phyloP scores from a whole-genome alignment of 768 basidiomycete genomes.

The Cytidiella melzeri region DNA sequence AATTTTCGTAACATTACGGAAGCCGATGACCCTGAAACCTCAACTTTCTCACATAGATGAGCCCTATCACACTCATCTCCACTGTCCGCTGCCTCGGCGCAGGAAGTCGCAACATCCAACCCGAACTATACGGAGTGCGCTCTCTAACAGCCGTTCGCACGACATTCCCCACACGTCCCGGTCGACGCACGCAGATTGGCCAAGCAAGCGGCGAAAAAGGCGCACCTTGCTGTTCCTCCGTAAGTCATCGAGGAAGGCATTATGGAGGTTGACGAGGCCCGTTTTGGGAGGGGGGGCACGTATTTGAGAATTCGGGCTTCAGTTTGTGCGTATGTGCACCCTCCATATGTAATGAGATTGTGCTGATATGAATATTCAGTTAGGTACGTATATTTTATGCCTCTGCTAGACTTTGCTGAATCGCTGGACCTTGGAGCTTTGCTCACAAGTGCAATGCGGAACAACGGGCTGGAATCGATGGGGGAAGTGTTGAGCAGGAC shows the following conservation, averaged over 20 bases:
- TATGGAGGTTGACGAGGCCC: constrained; percentile 34
- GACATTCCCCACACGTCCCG: constrained; percentile 38
- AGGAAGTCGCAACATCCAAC: too few species aligned
- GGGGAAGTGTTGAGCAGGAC: too few species aligned
- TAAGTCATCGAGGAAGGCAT: constrained; percentile 6
- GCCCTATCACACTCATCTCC: constrained; percentile 22
- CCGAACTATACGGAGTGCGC: constrained; percentile 10
- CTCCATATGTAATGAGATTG: too few species aligned
- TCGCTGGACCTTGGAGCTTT: too few species aligned
- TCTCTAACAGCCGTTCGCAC: constrained; percentile 58
- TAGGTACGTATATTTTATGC: too few species aligned
- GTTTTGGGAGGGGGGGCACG: too few species aligned
- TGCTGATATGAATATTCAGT: too few species aligned
- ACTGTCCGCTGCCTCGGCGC: neutral
- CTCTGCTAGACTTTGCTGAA: too few species aligned
- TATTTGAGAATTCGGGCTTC: too few species aligned
- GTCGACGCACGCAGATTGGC: constrained; percentile 39
- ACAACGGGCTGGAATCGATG: too few species aligned
- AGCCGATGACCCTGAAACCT: constrained; percentile 22
- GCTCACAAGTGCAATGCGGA: too few species aligned
- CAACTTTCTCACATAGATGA: constrained; percentile 24
- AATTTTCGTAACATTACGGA: constrained; percentile 21
- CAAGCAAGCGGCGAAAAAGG: constrained; percentile 61
- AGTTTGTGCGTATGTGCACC: too few species aligned
- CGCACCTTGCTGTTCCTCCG: constrained; percentile 44